These are phyloP conservation scores for Rhizophora apiculata DNA, from an alignment of 345 rosid species.

Conservation along the genomic window DNA sequence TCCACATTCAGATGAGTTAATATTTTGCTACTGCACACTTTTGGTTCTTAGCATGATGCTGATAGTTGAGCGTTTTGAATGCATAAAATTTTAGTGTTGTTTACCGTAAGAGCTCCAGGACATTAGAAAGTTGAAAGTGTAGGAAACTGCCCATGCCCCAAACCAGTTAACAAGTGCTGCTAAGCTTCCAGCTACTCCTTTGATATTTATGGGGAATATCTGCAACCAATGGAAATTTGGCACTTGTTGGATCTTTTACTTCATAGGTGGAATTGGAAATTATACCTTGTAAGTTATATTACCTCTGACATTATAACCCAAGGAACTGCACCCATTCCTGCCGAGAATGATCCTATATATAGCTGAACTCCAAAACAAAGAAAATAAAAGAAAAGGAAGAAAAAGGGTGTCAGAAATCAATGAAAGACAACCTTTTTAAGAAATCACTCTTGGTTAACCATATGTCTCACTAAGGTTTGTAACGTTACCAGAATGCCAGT, in stretches of 20 bases:
- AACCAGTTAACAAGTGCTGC: conserved; percentile 94
- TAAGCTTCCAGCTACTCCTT: conserved; percentile 89
- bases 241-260: background rate
- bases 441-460: background rate
- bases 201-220: conserved; percentile 91
- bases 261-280: background rate
- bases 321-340: conserved; percentile 97
- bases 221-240: conserved; percentile 24
- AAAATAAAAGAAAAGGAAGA: background rate
- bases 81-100: background rate
- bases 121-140: conserved; percentile 88
- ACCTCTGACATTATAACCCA: conserved; percentile 99
- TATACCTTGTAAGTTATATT: conserved; percentile 16
- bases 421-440: background rate
- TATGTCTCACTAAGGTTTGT: background rate
- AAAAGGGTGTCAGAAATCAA: conserved; percentile 5
- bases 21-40: background rate
- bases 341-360: conserved; percentile 76
- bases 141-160: conserved; percentile 92
- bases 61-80: background rate
- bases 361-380: conserved; percentile 37
- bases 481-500: conserved; percentile 69
- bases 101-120: conserved; percentile 93
- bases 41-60: background rate
- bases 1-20: background rate